phyloP scores from a whole-genome alignment of 1,284 basidiomycete genomes.

The Cutaneotrichosporon mucoides region DNA sequence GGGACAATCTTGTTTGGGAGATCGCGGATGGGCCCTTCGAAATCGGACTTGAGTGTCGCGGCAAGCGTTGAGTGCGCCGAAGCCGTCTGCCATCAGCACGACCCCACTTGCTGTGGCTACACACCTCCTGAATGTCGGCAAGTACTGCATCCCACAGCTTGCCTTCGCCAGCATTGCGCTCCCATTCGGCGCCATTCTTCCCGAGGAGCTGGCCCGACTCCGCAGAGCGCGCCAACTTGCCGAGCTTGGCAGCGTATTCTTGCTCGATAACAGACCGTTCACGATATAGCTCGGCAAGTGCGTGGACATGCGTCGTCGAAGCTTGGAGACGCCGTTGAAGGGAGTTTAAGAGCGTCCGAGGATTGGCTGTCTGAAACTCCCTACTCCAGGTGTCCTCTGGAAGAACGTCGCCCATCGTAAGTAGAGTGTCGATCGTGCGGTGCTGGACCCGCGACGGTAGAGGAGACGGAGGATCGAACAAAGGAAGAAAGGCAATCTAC shows the following conservation, averaged over 20 bases:
- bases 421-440: not conserved
- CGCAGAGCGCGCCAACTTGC: slow-evolving; percentile 50
- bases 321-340: slow-evolving; percentile 38
- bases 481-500: no score
- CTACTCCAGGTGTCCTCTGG: slow-evolving; percentile 44
- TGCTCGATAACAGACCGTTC: slow-evolving; percentile 53
- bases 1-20: slow-evolving; percentile 39
- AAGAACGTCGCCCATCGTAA: slow-evolving; percentile 21
- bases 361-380: slow-evolving; percentile 34
- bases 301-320: slow-evolving; percentile 42
- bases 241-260: slow-evolving; percentile 51
- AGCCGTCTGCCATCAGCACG: slow-evolving; percentile 32
- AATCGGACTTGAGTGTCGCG: slow-evolving; percentile 34
- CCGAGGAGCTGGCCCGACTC: slow-evolving; percentile 34
- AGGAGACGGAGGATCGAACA: no score
- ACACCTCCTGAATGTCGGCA: slow-evolving; percentile 44
- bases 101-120: slow-evolving; percentile 4
- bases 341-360: slow-evolving; percentile 32
- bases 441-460: no score
- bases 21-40: slow-evolving; percentile 42
- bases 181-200: slow-evolving; percentile 39
- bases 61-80: slow-evolving; percentile 40
- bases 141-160: slow-evolving; percentile 42
- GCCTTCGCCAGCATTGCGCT: slow-evolving; percentile 34
- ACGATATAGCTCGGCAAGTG: slow-evolving; percentile 52